Conservation (phyloP, 2,329 filamentous ascomycete species). For the Aspergillus proliferans region DNA sequence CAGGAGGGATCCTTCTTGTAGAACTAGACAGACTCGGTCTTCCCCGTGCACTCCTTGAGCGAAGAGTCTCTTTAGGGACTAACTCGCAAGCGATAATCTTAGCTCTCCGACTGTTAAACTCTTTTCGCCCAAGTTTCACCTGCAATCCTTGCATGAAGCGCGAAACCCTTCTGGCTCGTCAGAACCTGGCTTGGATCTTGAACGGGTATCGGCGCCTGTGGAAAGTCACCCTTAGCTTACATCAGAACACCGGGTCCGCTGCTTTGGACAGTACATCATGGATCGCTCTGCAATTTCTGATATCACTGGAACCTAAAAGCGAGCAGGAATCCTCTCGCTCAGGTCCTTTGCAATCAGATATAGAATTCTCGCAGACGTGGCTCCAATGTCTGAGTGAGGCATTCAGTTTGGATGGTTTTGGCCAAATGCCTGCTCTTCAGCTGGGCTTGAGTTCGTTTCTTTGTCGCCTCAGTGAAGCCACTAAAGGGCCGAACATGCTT, state of each 20-base stretch:
- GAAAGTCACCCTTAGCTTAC: conserved; percentile 23
- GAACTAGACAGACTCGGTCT: conserved; percentile 28
- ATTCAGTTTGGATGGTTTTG: conserved; percentile 17
- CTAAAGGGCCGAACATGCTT: conserved; percentile 12
- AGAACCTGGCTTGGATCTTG: conserved; percentile 28
- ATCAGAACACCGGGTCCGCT: conserved; percentile 14
- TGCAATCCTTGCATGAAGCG: conserved; percentile 7
- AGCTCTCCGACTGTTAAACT: conserved; percentile 25
- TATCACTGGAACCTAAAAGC: conserved; percentile 16
- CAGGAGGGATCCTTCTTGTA: conserved; percentile 18
- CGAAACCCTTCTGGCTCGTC: conserved; percentile 20
- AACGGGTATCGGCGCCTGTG: conserved; percentile 30
- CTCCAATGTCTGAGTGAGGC: conserved; percentile 27
- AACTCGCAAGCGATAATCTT: conserved; percentile 19
- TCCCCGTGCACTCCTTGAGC: conserved; percentile 21
- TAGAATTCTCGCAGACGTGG: conserved; percentile 22
- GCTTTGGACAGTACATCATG: conserved; percentile 12
- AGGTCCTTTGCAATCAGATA: conserved; percentile 15
- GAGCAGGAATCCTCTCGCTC: conserved; percentile 14
- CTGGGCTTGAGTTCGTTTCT: conserved; percentile 23
- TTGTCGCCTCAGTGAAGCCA: conserved; percentile 17
- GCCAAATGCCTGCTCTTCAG: conserved; percentile 23
- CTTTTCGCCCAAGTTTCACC: conserved; percentile 16
- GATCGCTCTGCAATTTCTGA: conserved; percentile 23
- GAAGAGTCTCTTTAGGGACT: conserved; percentile 20